Conservation (phyloP, 2,329 filamentous ascomycete genomes). For the Penicillium sp. region DNA sequence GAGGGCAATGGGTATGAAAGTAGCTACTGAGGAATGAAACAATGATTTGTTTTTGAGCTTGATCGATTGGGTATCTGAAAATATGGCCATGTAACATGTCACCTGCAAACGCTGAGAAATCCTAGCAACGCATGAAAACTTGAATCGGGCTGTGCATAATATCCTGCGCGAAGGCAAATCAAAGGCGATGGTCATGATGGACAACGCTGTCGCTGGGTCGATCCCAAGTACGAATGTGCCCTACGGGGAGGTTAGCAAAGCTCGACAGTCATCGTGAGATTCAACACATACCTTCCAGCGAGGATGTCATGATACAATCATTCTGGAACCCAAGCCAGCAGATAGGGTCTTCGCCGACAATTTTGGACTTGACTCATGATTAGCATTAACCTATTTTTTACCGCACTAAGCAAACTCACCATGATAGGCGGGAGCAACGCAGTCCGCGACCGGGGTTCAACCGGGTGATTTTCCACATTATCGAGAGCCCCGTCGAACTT, state of each 20-base stretch:
- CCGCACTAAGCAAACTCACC: slow-evolving; percentile 50
- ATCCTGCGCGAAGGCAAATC: not conserved
- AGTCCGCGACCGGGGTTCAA: slow-evolving; percentile 79
- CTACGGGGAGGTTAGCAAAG: slow-evolving; percentile 42
- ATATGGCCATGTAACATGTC: slow-evolving; percentile 2
- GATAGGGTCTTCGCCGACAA: slow-evolving; percentile 79
- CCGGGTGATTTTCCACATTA: slow-evolving; percentile 68
- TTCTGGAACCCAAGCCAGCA: slow-evolving; percentile 93
- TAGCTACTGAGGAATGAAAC: not conserved
- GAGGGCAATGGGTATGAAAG: not conserved
- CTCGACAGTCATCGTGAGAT: not conserved
- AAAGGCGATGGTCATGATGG: slow-evolving; percentile 20
- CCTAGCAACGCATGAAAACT: not conserved
- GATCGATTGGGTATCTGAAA: slow-evolving; percentile 14
- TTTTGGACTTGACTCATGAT: slow-evolving; percentile 62
- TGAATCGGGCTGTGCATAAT: not conserved
- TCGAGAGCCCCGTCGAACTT: slow-evolving; percentile 48
- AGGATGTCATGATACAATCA: slow-evolving; percentile 88
- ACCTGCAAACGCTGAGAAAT: not conserved
- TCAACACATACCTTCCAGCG: slow-evolving; percentile 70
- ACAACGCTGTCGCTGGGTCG: slow-evolving; percentile 53
- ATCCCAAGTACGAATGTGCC: slow-evolving; percentile 73
- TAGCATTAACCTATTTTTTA: slow-evolving; percentile 1
- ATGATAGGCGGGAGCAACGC: slow-evolving; percentile 88
- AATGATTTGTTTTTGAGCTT: not conserved